phyloP scores from a whole-genome alignment of 2,329 filamentous ascomycete genomes.

The Penicillium sp. region DNA sequence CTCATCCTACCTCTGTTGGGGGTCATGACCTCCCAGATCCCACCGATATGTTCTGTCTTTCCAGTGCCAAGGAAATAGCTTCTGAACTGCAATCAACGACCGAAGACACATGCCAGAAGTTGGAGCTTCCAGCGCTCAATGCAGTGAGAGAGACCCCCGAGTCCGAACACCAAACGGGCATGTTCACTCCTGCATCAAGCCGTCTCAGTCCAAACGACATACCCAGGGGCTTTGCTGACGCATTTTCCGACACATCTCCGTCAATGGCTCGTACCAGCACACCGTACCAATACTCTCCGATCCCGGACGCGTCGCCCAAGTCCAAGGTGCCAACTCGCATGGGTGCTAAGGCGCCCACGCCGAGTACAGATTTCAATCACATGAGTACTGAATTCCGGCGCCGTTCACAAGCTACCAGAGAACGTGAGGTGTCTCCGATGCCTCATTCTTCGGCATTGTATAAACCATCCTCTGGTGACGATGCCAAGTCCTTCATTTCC shows the following conservation, averaged over 20 bases:
- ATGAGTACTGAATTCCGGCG: constrained; percentile 49
- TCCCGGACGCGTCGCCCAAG: constrained; percentile 3
- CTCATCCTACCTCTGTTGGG: constrained; percentile 25
- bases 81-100: background rate
- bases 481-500: constrained; percentile 68
- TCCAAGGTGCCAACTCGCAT: background rate
- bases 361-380: constrained; percentile 27
- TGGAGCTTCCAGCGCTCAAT: background rate
- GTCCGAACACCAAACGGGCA: background rate
- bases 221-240: background rate
- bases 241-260: background rate
- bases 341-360: constrained; percentile 32
- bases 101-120: background rate
- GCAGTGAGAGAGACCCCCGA: background rate
- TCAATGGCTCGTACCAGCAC: background rate
- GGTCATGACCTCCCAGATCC: constrained; percentile 2
- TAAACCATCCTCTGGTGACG: constrained; percentile 52
- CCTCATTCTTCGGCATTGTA: constrained; percentile 68
- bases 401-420: constrained; percentile 57
- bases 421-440: constrained; percentile 66
- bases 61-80: background rate
- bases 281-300: background rate
- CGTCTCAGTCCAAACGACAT: background rate
- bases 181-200: background rate
- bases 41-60: constrained; percentile 1